A percentile compares a stretch with the other conserved stretches of the same genome.
Conservation (phyloP, 2,329 filamentous ascomycete genomes). For the Xylogone sp. region DNA sequence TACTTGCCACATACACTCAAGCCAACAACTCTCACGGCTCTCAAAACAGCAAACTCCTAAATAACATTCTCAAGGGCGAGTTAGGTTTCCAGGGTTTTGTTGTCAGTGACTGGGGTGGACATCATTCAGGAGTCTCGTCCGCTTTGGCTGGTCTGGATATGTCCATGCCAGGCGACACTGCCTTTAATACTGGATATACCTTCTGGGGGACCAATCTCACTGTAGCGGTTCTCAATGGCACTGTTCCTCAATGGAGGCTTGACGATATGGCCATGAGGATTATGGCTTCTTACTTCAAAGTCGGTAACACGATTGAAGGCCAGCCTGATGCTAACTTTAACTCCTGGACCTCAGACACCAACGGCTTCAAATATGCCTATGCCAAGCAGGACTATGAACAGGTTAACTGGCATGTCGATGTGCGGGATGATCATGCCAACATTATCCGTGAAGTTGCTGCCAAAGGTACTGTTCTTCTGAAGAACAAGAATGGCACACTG, state of each 20-base stretch:
- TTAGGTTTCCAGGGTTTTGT: conserved; percentile 79
- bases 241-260: conserved; percentile 78
- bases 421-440: conserved; percentile 66
- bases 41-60: conserved; percentile 74
- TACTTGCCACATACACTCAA: conserved; percentile 85
- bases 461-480: conserved; percentile 82
- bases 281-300: conserved; percentile 67
- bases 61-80: conserved; percentile 74
- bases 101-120: conserved; percentile 76
- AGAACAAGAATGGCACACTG: conserved; percentile 69
- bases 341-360: conserved; percentile 79
- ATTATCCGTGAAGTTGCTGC: conserved; percentile 75
- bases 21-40: conserved; percentile 78
- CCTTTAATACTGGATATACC: conserved; percentile 62
- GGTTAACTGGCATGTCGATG: conserved; percentile 80
- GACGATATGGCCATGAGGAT: conserved; percentile 92
- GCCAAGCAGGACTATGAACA: conserved; percentile 59
- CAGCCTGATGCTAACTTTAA: conserved; percentile 69
- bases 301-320: conserved; percentile 46
- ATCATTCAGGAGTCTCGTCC: conserved; percentile 63
- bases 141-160: conserved; percentile 77
- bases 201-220: conserved; percentile 84
- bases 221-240: conserved; percentile 82
- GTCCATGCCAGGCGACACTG: conserved; percentile 83
- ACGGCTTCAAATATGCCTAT: conserved; percentile 62